These are phyloP conservation scores for Gelatoporia subvermispora DNA, from an alignment of 768 basidiomycete species.

Conservation along the genomic window DNA sequence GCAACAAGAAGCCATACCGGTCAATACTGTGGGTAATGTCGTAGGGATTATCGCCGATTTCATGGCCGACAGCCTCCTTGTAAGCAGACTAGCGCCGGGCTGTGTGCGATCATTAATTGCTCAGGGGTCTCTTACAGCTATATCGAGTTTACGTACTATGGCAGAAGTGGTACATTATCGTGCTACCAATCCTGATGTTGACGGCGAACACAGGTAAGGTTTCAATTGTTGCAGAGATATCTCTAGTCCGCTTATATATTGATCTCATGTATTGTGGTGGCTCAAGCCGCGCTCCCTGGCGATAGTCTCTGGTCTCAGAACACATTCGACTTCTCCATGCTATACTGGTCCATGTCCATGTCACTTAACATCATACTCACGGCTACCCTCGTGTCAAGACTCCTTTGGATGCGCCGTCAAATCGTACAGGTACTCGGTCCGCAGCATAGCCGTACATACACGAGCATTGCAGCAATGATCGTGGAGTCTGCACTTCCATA, in stretches of 20 bases:
- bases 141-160: conserved; percentile 1
- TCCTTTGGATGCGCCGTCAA: conserved; percentile 20
- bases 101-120: background rate
- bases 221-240: too few relatives aligned
- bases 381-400: conserved; percentile 15
- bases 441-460: conserved; percentile 8
- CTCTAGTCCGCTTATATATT: too few relatives aligned
- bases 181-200: too few relatives aligned
- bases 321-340: conserved; percentile 13
- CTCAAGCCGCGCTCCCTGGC: conserved; percentile 13
- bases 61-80: background rate
- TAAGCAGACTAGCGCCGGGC: too few relatives aligned
- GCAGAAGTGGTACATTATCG: background rate
- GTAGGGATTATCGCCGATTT: background rate
- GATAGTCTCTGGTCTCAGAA: conserved; percentile 9
- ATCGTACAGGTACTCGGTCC: conserved; percentile 11
- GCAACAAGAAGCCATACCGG: background rate
- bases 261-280: too few relatives aligned
- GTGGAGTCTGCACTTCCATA: conserved; percentile 23
- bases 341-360: conserved; percentile 21
- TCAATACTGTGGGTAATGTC: background rate
- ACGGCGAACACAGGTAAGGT: too few relatives aligned
- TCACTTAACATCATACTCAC: conserved; percentile 19
- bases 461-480: conserved; percentile 22
- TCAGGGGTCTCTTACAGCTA: background rate